Base-by-base conservation (phyloP, 371 early-diverging fungal genomes). In the Lichtheimia corymbifera region DNA sequence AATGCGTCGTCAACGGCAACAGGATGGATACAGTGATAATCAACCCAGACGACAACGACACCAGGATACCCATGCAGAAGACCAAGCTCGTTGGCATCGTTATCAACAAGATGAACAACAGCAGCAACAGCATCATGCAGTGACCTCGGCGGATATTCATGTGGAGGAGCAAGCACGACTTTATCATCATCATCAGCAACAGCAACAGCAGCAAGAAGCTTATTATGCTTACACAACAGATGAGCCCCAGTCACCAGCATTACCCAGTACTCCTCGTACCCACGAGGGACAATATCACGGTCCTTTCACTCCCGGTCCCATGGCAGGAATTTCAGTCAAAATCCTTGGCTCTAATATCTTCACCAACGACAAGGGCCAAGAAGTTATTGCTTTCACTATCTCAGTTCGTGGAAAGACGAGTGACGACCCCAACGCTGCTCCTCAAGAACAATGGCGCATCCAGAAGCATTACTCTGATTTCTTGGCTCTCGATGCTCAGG, bases 381-480 rank as follows among this genome's bases (percentile, higher is more conserved):
- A 90, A 50, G 74, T 82, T 5, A 68, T 87, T 18, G 70, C 75
- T 11, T 90, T 89, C 56, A 59, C 66, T 1, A 70, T 86, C 41
- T 76, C 79, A 0, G 68, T 86, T 22, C 68, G 77, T 2, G 68
- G 73, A 24, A 59, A 65, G n/a, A 59, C 60, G 20, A 68, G 67
- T 44, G 50, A 24, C 14, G 50, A 25, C 20, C 63, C 57, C 11
- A 63, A 70, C 0, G 72, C 76, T 1, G 52, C 66, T 56, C 60
- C 64, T 4, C 65, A 74, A 28, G 86, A 93, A 57, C 65, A 90
- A 44, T 94, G 95, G 94, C 80, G 86, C 20, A 77, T 94, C 24
- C 89, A 91, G 67, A 96, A 96, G 71, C 75, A 81, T 30, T 92
- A 93, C 64, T 74, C 85, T 5, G 95, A 96, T 70, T 88, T 96